A percentile compares a stretch with the other conserved stretches of the same genome.
Evolutionary conservation across 2,329 filamentous ascomycete genomes (phyloP).

Genomic region (Penicillium nordicum): DNA sequence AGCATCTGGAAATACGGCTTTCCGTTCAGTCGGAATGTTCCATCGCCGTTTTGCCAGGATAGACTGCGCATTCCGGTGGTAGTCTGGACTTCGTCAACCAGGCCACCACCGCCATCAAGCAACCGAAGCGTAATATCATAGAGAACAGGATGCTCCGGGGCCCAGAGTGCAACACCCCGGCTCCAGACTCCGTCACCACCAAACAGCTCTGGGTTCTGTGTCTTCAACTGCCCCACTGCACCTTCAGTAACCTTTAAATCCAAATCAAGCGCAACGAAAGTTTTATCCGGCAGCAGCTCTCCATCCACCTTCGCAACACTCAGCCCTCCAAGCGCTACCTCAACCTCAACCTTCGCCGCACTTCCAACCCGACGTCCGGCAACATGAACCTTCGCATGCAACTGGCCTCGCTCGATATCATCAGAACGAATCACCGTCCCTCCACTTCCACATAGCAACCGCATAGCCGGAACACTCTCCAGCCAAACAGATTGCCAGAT

Average conservation of each 20-base stretch:
- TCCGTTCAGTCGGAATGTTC: constrained; percentile 62
- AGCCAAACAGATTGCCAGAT: constrained; percentile 76
- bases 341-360: constrained; percentile 51
- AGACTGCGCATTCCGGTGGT: constrained; percentile 61
- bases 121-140: constrained; percentile 61
- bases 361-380: constrained; percentile 33
- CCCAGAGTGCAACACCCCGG: constrained; percentile 63
- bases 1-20: constrained; percentile 65
- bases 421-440: constrained; percentile 60
- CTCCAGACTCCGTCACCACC: constrained; percentile 52
- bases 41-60: constrained; percentile 57
- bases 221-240: not conserved
- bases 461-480: constrained; percentile 50
- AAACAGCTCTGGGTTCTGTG: constrained; percentile 26
- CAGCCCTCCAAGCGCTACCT: constrained; percentile 51
- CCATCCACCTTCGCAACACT: constrained; percentile 46
- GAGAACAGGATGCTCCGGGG: constrained; percentile 59
- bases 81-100: constrained; percentile 55
- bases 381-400: constrained; percentile 53
- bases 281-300: constrained; percentile 49
- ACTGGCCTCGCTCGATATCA: constrained; percentile 50
- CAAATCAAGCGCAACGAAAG: constrained; percentile 49
- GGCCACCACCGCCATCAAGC: constrained; percentile 32
- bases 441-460: constrained; percentile 57
- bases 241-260: constrained; percentile 49